Evolutionary conservation across 129 eudicot genomes (phyloP).

Genomic region (Helichrysum umbraculigerum): DNA sequence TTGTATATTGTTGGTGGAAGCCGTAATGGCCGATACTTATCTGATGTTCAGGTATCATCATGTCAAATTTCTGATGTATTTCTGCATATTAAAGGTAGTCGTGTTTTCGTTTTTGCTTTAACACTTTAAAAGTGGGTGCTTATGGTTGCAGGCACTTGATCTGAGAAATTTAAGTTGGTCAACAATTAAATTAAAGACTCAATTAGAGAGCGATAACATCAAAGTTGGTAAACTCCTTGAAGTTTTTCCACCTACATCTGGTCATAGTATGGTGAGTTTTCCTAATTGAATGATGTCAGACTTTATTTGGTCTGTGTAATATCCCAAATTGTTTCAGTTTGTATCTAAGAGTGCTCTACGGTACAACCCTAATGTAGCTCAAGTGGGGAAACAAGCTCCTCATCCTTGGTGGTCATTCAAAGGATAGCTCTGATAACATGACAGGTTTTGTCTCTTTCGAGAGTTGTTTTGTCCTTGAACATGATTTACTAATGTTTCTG

Average conservation of each 20-base stretch:
- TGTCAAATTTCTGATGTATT: slow-evolving; percentile 8
- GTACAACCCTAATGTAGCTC: slow-evolving; percentile 48
- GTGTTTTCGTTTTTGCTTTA: slow-evolving; percentile 7
- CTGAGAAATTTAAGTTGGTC: slow-evolving; percentile 82
- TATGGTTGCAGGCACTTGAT: slow-evolving; percentile 69
- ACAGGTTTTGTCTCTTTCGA: slow-evolving; percentile 51
- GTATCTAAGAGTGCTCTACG: slow-evolving; percentile 15
- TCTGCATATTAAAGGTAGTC: slow-evolving; percentile 7
- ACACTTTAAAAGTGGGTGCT: slow-evolving; percentile 24
- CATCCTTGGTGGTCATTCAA: slow-evolving; percentile 70
- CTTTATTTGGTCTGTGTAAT: neutral
- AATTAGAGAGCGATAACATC: slow-evolving; percentile 31
- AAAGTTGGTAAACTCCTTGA: slow-evolving; percentile 33
- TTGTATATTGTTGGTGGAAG: slow-evolving; percentile 86
- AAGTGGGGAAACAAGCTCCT: slow-evolving; percentile 71
- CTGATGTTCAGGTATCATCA: slow-evolving; percentile 75
- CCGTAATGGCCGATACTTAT: slow-evolving; percentile 86
- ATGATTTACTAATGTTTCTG: neutral
- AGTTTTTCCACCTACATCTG: slow-evolving; percentile 69
- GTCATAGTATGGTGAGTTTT: slow-evolving; percentile 76
- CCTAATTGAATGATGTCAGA: neutral
- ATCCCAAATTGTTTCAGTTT: slow-evolving; percentile 5
- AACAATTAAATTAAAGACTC: slow-evolving; percentile 47
- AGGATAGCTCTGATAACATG: slow-evolving; percentile 50
- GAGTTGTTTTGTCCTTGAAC: slow-evolving; percentile 21